Evolutionary conservation across 306 rosid genomes (phyloP), one percentile per base, ranked within the genome.

Genomic region (Mimosa bimucronata): DNA sequence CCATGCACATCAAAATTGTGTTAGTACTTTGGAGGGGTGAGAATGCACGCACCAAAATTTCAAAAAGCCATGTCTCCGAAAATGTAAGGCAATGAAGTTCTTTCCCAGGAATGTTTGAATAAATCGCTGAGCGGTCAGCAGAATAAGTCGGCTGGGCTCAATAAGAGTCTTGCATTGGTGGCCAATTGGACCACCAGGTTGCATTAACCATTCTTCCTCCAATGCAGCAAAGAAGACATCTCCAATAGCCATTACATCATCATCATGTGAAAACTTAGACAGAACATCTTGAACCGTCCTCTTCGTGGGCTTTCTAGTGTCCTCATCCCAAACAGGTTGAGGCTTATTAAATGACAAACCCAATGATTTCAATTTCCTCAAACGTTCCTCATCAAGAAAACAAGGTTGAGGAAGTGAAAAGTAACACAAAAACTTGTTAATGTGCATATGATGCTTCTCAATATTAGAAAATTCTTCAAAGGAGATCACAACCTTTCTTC

Each of bases 61-160:
- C 88, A 90, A 85, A 72, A 94, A 92, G 40, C 92, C 92, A 55
- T 89, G 96, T 62, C 97, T 84, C 28, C 94, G 92, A 61, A 94
- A 94, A 86, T 92, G 98, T 28, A 90, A 79, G 0, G 98, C 90
- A 0, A 90, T 57, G 80, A 85, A 94, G 72, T 86, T 88, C 81
- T 86, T 92, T 25, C 98, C 98, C 25, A 94, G 76, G 89, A 94
- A 94, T 13, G 98, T 91, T 74, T 94, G 98, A 81, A 94, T 85
- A 74, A 94, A 94, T 31, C 97, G 97, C 83, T 90, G 96, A 18
- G 98, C 98, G 30, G 97, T 94, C 71, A 90, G 89, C 84, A 90
- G 71, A 82, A 94, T 94, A 15, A 94, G 91, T 57, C 86, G 88
- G 76, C 88, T 90, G 28, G 96, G 96, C 77, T 94, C 92, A 21